Evolutionary conservation across 108 stramenopile species (phyloP).

Genomic region (Asterionellopsis glacialis): DNA sequence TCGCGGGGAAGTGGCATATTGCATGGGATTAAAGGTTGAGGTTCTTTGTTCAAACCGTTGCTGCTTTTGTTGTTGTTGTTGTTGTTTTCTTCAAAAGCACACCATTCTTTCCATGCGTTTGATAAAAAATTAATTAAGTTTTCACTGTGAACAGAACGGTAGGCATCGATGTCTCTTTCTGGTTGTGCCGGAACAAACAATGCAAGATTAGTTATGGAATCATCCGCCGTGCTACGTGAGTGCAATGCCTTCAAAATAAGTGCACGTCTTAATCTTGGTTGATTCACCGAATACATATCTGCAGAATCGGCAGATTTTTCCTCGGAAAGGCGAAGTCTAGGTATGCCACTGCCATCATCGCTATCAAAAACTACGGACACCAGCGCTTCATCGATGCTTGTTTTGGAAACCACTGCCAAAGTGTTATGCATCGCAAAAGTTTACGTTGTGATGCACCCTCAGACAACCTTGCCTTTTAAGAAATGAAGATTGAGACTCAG

Average conservation of each 20-base stretch:
- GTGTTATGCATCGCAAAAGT: no score
- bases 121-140: constrained; percentile 34
- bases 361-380: no score
- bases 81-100: constrained; percentile 12
- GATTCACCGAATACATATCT: constrained; percentile 28
- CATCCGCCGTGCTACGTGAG: neutral
- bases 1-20: constrained; percentile 34
- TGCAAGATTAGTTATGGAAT: neutral
- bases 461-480: no score
- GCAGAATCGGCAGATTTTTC: no score
- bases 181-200: neutral
- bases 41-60: neutral
- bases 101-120: constrained; percentile 41
- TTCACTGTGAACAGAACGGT: constrained; percentile 19
- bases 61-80: neutral
- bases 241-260: constrained; percentile 37
- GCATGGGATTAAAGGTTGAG: constrained; percentile 29
- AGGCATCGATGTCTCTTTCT: constrained; percentile 1
- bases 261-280: constrained; percentile 58
- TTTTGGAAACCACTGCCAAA: no score
- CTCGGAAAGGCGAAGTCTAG: no score
- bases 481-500: no score
- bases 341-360: no score
- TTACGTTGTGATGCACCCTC: no score
- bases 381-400: no score